Evolutionary conservation across 768 basidiomycete genomes (phyloP).

Genomic region (Suillus brevipes): DNA sequence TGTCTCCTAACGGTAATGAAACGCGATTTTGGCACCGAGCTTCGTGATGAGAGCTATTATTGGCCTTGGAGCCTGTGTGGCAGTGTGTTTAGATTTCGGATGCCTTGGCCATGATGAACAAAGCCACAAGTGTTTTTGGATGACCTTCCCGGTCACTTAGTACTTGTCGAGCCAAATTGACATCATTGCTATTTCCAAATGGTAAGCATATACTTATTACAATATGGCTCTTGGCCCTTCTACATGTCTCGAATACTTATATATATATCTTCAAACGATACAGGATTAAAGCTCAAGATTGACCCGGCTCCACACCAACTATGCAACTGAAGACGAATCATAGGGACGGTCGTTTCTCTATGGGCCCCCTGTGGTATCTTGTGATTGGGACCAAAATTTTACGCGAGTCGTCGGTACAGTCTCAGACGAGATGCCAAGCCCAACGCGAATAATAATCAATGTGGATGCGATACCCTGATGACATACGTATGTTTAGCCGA

Average conservation of each 20-base stretch:
- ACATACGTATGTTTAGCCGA: not conserved
- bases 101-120: not conserved
- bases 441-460: conserved; percentile 22
- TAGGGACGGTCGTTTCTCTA: not conserved
- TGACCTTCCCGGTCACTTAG: not conserved
- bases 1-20: not conserved
- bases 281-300: not conserved
- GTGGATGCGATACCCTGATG: conserved; percentile 19
- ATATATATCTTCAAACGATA: not conserved
- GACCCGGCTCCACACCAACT: not conserved
- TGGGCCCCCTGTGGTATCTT: not conserved
- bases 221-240: not conserved
- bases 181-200: not conserved
- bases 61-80: not conserved
- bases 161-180: not conserved
- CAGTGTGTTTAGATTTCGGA: not conserved
- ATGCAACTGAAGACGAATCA: not conserved
- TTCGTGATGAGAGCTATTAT: not conserved
- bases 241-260: not conserved
- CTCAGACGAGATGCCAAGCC: conserved; percentile 12
- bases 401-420: not conserved
- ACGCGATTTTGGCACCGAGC: not conserved
- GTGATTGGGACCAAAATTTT: not conserved
- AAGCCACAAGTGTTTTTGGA: not conserved
- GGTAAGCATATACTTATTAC: not conserved